Conservation (phyloP, 495 filamentous ascomycete genomes). For the Rhypophila decipiens region DNA sequence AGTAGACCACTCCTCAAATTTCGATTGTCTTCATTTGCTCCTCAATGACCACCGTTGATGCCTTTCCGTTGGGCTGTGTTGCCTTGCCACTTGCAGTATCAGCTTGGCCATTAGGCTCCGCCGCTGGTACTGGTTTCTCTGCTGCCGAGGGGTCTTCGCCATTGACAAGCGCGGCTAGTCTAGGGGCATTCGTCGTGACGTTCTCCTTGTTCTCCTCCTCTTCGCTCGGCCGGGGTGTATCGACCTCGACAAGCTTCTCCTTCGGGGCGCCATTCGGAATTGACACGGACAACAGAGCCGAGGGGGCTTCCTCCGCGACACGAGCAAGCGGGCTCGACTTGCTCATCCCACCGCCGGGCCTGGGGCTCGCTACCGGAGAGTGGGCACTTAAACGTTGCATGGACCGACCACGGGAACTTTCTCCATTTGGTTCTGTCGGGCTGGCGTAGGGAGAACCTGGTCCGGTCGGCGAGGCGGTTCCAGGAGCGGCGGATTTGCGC, state of each 20-base stretch:
- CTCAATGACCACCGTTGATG: constrained; percentile 27
- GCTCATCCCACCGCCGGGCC: constrained; percentile 43
- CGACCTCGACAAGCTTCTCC: constrained; percentile 39
- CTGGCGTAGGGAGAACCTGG: constrained; percentile 49
- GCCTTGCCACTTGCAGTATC: constrained; percentile 1
- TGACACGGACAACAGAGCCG: constrained; percentile 11
- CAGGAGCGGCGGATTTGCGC: constrained; percentile 32
- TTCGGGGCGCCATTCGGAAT: constrained; percentile 10
- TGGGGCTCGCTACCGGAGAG: constrained; percentile 48
- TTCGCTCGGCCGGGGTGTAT: constrained; percentile 45
- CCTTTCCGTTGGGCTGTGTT: constrained; percentile 22
- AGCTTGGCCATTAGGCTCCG: constrained; percentile 4
- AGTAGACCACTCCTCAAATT: too few relatives aligned
- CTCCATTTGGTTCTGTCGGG: constrained; percentile 39
- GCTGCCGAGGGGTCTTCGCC: constrained; percentile 15
- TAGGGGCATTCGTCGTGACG: constrained; percentile 9
- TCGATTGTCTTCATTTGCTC: constrained; percentile 54
- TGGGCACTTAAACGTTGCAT: constrained; percentile 47
- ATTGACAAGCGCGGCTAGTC: constrained; percentile 24
- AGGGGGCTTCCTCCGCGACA: constrained; percentile 41
- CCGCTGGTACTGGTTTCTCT: constrained; percentile 11
- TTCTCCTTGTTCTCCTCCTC: constrained; percentile 34
- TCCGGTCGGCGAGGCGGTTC: constrained; percentile 33
- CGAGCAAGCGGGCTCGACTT: constrained; percentile 46
- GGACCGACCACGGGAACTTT: constrained; percentile 43